Base-by-base conservation (phyloP, 2,329 filamentous ascomycete genomes). In the Elsinoe perseae region DNA sequence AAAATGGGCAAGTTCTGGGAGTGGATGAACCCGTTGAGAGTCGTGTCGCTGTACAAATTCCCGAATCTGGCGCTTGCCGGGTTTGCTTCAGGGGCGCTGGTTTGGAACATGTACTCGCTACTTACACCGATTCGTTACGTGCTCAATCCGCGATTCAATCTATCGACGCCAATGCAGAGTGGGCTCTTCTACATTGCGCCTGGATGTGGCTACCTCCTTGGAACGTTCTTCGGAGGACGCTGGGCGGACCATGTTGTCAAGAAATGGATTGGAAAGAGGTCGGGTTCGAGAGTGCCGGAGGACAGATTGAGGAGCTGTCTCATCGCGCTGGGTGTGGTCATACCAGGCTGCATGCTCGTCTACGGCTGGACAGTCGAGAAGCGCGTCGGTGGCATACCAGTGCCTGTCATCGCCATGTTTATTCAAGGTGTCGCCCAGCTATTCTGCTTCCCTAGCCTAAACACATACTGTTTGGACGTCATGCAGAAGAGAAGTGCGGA, bases 401-500 rank as follows among this genome's bases (percentile, higher is more conserved):
- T 86, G 3, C 86, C 86, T 0, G 84, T 89, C 1, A 76, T 89
- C 6, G 80, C 82, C 63, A 84, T 91, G 76, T 90, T 90, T 65
- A 58, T 86, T 1, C 86, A 90, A 64, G 87, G 86, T 1, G 77
- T 89, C 0, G 84, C 82, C 0, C 85, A 90, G 68, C 72, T 90
- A 4, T 87, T 89, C 65, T 87, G 84, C 63, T 90, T 89, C 64
- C 86, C 86, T 0, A 82, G 80, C 48, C 68, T 91, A 59, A 90
- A 91, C 67, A 87, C 86, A 0, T 91, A 93, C 70, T 91, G 87
- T 66, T 71, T 93, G 38, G 87, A 93, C 67, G 87, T 92, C 10
- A 89, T 91, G 83, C 85, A 85, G 61, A 76, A 77, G 1, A 75
- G 80, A 27, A 82, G 82, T 42, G 81, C 84, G 2, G 87, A 93